Evolutionary conservation across 2,329 filamentous ascomycete genomes (phyloP), one percentile per base, ranked within the genome.

Genomic region (Leptographium procerum): DNA sequence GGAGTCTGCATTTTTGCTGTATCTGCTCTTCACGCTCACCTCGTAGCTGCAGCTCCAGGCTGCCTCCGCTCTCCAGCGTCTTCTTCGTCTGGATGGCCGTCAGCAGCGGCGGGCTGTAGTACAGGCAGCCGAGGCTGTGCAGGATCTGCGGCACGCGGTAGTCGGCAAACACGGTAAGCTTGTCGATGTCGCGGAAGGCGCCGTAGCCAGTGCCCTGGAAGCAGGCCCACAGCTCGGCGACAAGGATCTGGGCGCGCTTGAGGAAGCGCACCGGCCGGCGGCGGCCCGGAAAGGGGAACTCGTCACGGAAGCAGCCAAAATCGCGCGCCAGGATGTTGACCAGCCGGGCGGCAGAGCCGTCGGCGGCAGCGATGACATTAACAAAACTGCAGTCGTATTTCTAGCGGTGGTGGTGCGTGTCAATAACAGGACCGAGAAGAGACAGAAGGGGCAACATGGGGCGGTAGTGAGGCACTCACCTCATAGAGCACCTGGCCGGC

Each of bases 161-260:
- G 74, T 99, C 94, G 68, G 94, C 91, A 75, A 99, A 99, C 86
- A 97, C 97, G 61, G 94, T 99, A 66, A 99, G 87, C 69, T 91
- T 90, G 73, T 94, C 87, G 65, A 99, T 96, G 69, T 99, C 94
- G 59, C 83, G 69, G 71, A 99, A 99, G 31, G 80, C 76, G 34
- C 94, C 95, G 66, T 86, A 91, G 29, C 81, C 78, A 64, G 86
- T 77, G 52, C 90, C 91, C 57, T 92, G 83, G 69, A 97, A 97
- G 62, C 91, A 95, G 6, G 94, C 95, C 95, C 95, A 99, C 1
- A 97, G 70, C 70, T 99, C 94, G 26, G 95, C 95, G 2, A 95
- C 91, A 24, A 97, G 81, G 61, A 99, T 99, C 72, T 99, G 94
- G 1, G 94, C 91, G 13, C 95, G 85, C 73, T 99, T 99, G 68